Evolutionary conservation across 768 basidiomycete genomes (phyloP).

Genomic region (Leccinum sublutescens): DNA sequence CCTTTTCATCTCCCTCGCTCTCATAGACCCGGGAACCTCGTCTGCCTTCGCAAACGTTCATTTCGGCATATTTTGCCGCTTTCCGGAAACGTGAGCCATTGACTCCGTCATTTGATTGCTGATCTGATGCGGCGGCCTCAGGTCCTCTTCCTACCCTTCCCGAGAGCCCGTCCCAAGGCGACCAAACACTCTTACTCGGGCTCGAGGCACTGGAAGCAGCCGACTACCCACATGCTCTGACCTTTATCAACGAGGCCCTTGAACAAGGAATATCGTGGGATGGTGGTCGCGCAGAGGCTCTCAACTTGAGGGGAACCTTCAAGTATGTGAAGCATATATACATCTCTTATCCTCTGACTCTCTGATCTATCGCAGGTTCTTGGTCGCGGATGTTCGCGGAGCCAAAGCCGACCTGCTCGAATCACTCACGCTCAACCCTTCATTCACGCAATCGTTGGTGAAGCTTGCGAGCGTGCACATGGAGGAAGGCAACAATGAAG

Average conservation of each 20-base stretch:
- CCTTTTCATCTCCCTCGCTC: neutral
- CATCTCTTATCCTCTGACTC: neutral
- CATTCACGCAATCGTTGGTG: conserved; percentile 84
- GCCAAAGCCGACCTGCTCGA: conserved; percentile 83
- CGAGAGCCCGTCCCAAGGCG: conserved; percentile 72
- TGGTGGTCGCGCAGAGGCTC: conserved; percentile 76
- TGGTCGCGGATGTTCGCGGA: conserved; percentile 77
- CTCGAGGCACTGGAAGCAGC: conserved; percentile 80
- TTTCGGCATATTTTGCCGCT: conserved; percentile 94
- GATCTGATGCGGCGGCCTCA: conserved; percentile 29
- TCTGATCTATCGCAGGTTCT: conserved; percentile 57
- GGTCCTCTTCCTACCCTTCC: conserved; percentile 71
- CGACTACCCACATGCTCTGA: conserved; percentile 80
- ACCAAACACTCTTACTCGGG: conserved; percentile 77
- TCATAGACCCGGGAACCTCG: conserved; percentile 65
- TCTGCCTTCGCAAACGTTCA: conserved; percentile 87
- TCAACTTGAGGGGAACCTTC: conserved; percentile 95
- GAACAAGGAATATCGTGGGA: conserved; percentile 83
- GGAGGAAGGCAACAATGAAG: conserved; percentile 83
- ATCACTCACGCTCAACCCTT: conserved; percentile 63
- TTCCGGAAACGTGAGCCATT: conserved; percentile 77
- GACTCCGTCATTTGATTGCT: neutral
- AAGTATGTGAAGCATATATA: conserved; percentile 52
- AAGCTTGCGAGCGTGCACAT: conserved; percentile 97
- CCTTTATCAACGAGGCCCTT: conserved; percentile 80